Conservation (phyloP, 2,329 filamentous ascomycete species). For the Phialophora verrucosa region DNA sequence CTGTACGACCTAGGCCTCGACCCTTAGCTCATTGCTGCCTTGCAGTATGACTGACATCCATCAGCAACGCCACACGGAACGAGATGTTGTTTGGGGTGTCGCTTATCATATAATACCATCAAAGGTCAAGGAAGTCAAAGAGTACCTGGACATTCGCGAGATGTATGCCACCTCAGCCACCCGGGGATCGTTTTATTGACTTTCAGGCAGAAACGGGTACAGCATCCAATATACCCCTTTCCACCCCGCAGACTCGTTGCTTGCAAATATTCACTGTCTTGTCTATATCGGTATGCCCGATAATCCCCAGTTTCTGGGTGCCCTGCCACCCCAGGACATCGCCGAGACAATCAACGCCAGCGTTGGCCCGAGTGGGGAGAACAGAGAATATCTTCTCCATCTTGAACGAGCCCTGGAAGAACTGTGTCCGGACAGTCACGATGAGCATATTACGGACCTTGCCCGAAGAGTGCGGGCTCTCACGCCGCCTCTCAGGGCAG, state of each 20-base stretch:
- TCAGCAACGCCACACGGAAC: constrained; percentile 58
- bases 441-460: constrained; percentile 84
- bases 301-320: constrained; percentile 89
- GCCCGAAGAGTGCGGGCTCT: constrained; percentile 73
- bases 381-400: constrained; percentile 84
- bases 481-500: constrained; percentile 23
- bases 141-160: constrained; percentile 93
- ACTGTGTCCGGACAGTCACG: constrained; percentile 76
- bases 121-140: constrained; percentile 78
- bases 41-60: constrained; percentile 34
- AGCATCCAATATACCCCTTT: constrained; percentile 90
- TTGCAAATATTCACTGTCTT: constrained; percentile 61
- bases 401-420: constrained; percentile 76
- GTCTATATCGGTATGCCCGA: constrained; percentile 94
- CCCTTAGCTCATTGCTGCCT: constrained; percentile 3
- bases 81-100: constrained; percentile 77
- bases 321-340: constrained; percentile 47
- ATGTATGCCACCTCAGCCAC: constrained; percentile 54
- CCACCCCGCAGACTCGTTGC: constrained; percentile 59
- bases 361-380: constrained; percentile 82
- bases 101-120: constrained; percentile 81
- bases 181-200: constrained; percentile 11
- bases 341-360: constrained; percentile 75
- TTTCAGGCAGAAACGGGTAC: constrained; percentile 74
- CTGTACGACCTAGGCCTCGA: constrained; percentile 51